Evolutionary conservation across 2,329 filamentous ascomycete genomes (phyloP), one percentile per base, ranked within the genome.

Genomic region (Gaeumannomyces tritici): DNA sequence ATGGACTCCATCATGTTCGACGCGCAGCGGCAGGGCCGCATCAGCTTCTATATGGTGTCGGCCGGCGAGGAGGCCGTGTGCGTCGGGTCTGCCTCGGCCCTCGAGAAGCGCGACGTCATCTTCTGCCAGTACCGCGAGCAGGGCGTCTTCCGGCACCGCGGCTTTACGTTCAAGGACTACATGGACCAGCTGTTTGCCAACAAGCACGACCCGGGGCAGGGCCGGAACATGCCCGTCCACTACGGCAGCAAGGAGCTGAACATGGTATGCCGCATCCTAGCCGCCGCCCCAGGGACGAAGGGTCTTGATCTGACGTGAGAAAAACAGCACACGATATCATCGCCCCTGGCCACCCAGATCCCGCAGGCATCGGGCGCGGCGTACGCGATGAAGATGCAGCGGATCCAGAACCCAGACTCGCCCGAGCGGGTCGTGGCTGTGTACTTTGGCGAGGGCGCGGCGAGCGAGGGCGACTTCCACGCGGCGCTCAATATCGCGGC

Each of bases 1-100:
- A 95, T 99, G 91, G 95, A 99, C 72, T 75, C 96, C 62, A 90
- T 98, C 73, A 98, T 98, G 93, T 97, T 96, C 71, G 95, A 99
- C 71, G 93, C 95, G 0, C 95, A 99, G 76, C 83, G 95, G 57
- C 95, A 99, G 75, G 93, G 93, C n/a, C 86, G 91, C 26, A 77
- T 96, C 62, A 93, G 89, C 74, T 99, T 99, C 76, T 99, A 99
- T 76, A 98, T 99, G 90, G 93, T 93, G 70, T 93, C 90, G 51
- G 90, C 92, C 0, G 93, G 93, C 63, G 93, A 97, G 78, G 95
- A 99, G 80, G 95, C 93, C 42, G 92, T 96, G 61, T 90, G 91
- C 56, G 88, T 99, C 2, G 95, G 92, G 1, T 93, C 89, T 2
- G 91, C 93, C 0, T 92, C 91, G 28, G 92, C 91, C 15, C 75